Conservation (phyloP, 768 basidiomycete genomes). For the Calocera viscosa region DNA sequence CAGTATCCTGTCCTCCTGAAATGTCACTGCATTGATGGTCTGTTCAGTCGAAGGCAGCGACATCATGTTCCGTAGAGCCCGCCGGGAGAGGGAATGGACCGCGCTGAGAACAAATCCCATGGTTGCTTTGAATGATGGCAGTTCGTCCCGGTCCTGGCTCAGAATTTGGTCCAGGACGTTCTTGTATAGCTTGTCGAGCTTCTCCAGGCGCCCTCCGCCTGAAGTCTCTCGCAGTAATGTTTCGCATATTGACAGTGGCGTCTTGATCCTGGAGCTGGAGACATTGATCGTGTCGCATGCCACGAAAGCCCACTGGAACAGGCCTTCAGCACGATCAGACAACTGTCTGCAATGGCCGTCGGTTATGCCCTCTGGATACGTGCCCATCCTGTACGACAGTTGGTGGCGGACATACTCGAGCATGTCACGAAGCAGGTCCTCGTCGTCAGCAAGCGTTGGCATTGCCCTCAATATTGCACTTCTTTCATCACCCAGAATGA, state of each 20-base stretch:
- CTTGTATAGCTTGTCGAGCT: background rate
- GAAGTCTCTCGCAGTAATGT: background rate
- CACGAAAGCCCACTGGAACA: background rate
- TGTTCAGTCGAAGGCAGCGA: no score
- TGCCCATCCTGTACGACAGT: background rate
- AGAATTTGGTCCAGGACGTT: background rate
- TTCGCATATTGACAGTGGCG: background rate
- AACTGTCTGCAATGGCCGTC: no score
- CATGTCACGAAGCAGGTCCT: background rate
- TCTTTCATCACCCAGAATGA: no score
- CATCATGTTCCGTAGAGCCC: background rate
- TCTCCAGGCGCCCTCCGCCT: background rate
- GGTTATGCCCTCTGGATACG: no score
- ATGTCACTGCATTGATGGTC: no score
- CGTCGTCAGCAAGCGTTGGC: background rate
- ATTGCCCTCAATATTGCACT: background rate
- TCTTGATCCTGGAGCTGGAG: background rate
- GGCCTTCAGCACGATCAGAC: background rate
- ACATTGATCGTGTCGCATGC: background rate
- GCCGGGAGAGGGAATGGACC: background rate
- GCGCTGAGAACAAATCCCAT: background rate
- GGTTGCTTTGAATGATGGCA: background rate
- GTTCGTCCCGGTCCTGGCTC: background rate
- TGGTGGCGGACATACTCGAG: background rate
- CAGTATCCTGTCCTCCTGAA: background rate